Percentiles rank a stretch among this genome's conserved stretches.
Conservation (phyloP, 2,329 filamentous ascomycete species). For the Fusarium sp. region DNA sequence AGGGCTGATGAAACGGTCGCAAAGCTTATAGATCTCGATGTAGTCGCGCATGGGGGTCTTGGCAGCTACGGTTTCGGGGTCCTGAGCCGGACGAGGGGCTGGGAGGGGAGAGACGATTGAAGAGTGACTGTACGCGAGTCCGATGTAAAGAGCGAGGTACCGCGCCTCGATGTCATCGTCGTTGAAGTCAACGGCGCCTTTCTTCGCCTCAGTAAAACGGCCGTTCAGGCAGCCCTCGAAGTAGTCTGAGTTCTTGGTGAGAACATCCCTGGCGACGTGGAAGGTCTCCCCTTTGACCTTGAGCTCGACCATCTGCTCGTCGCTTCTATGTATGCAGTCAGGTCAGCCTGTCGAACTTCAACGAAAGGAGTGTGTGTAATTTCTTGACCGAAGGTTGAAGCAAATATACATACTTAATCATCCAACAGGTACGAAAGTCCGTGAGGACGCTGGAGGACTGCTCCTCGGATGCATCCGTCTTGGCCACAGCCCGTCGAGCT, state of each 20-base stretch:
- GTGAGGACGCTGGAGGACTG: slow-evolving; percentile 47
- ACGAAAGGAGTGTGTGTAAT: too few species aligned
- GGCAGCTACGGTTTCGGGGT: slow-evolving; percentile 47
- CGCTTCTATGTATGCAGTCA: slow-evolving; percentile 40
- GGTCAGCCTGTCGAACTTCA: slow-evolving; percentile 5
- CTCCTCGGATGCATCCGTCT: slow-evolving; percentile 36
- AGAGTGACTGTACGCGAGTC: slow-evolving; percentile 53
- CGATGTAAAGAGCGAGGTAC: slow-evolving; percentile 54
- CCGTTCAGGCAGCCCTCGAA: slow-evolving; percentile 50
- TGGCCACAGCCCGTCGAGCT: slow-evolving; percentile 29
- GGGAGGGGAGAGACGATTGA: slow-evolving; percentile 52
- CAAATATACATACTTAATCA: slow-evolving; percentile 50
- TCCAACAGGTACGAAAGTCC: slow-evolving; percentile 53
- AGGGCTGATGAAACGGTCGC: slow-evolving; percentile 53
- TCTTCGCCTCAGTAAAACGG: slow-evolving; percentile 48
- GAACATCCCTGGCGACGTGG: slow-evolving; percentile 49
- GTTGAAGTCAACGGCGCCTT: slow-evolving; percentile 47
- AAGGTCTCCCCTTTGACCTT: slow-evolving; percentile 50
- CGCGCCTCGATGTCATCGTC: slow-evolving; percentile 52
- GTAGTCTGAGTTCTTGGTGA: slow-evolving; percentile 54
- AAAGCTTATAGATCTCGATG: slow-evolving; percentile 55
- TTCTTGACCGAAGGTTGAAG: not conserved
- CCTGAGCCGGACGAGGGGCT: slow-evolving; percentile 40
- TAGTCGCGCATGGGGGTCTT: slow-evolving; percentile 52
- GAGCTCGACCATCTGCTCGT: slow-evolving; percentile 51